phyloP scores from a whole-genome alignment of 1,284 basidiomycete species.

The Anthracocystis panici-leucophaei region DNA sequence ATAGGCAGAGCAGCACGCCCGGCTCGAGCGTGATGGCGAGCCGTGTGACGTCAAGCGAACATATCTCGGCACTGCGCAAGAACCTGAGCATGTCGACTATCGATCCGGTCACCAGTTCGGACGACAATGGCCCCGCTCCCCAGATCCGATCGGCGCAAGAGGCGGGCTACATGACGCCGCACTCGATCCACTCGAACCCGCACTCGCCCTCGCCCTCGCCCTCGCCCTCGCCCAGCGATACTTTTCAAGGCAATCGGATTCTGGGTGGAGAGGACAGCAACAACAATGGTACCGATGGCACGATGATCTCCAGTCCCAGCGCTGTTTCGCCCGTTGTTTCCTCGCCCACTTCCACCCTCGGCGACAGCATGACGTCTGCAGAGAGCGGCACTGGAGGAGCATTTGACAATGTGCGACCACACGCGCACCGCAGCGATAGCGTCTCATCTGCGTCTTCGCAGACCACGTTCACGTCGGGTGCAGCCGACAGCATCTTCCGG shows the following conservation, averaged over 20 bases:
- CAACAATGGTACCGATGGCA: background rate
- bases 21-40: slow-evolving; percentile 38
- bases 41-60: slow-evolving; percentile 48
- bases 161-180: slow-evolving; percentile 65
- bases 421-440: slow-evolving; percentile 55
- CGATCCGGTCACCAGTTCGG: slow-evolving; percentile 24
- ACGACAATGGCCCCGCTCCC: slow-evolving; percentile 23
- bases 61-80: slow-evolving; percentile 37
- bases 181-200: slow-evolving; percentile 44
- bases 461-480: slow-evolving; percentile 81
- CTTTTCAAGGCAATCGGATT: slow-evolving; percentile 24
- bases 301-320: slow-evolving; percentile 19
- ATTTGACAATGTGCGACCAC: slow-evolving; percentile 47
- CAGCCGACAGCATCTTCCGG: slow-evolving; percentile 98
- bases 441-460: slow-evolving; percentile 75
- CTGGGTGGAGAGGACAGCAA: slow-evolving; percentile 21
- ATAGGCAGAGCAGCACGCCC: slow-evolving; percentile 35
- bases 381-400: slow-evolving; percentile 24
- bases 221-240: slow-evolving; percentile 49
- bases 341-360: slow-evolving; percentile 46
- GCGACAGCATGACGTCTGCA: slow-evolving; percentile 23
- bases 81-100: slow-evolving; percentile 37
- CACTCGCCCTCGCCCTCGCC: slow-evolving; percentile 53
- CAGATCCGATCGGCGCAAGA: slow-evolving; percentile 62
- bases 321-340: slow-evolving; percentile 42